Base-by-base conservation (phyloP, 179 eudicot genomes). In the Drosera spatulata region DNA sequence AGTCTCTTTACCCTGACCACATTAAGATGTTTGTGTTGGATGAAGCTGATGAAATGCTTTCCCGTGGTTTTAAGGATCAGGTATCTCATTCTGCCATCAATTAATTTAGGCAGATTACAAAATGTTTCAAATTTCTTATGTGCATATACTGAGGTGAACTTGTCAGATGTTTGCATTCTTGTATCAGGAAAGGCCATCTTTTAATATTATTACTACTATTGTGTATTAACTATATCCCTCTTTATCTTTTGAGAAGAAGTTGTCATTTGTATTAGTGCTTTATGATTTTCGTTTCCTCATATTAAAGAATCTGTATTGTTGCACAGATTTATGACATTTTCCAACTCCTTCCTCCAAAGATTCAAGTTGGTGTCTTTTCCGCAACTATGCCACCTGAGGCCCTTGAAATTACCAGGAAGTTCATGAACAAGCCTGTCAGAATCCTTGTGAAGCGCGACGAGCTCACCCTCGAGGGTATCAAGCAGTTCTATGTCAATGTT, bases 1-100 rank as follows among this genome's bases (percentile, higher is more conserved):
- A 22, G 33, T 22, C 33, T 22, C 33, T 22, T 22, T 22, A 22
- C 77, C 55, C 4, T 33, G 76, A 79, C 63, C 54, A 66, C 66
- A 84, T 84, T 58, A 77, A 65, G 61, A 84, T 84, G 84, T 81
- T 84, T 71, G 86, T 81, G 43, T 45, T 85, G 59, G 93, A 85
- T 67, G 93, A 85, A 70, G 93, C 88, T 8, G 93, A 82, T 79
- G 93, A 85, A 69, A 82, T 85, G 88, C 93, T 85, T 59, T 85
- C 93, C 2, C 76, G 88, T 5, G 93, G 93, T 55, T 84, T 84
- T 60, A 81, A 81, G 84, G 90, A 84, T 67, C 90, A 84, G 90
- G 90, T 22, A 22, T 84, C 43, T 59, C 46, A 7, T 61, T 11
- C 60, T 13, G 41, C 48, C 40, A 9, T 46, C 53, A 10, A 0